phyloP scores from a whole-genome alignment of 371 early-diverging fungal species.

The Lichtheimia ornata region DNA sequence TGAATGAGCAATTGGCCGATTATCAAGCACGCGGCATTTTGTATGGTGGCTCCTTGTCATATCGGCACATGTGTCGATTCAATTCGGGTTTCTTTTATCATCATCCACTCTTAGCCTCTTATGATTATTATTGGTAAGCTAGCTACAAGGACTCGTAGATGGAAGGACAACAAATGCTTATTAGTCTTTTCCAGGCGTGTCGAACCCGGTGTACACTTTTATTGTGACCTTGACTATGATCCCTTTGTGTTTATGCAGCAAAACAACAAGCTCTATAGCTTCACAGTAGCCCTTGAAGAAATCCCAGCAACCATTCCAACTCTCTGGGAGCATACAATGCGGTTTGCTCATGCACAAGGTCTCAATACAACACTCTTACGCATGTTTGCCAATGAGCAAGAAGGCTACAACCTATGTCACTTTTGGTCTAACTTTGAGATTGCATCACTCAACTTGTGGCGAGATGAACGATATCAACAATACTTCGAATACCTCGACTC shows the following conservation, averaged over 20 bases:
- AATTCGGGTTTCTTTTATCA: constrained; percentile 90
- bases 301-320: constrained; percentile 82
- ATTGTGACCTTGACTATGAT: constrained; percentile 89
- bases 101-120: constrained; percentile 80
- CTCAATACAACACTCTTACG: constrained; percentile 35
- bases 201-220: constrained; percentile 90
- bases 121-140: constrained; percentile 92
- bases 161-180: not conserved
- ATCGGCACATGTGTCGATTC: constrained; percentile 56
- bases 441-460: constrained; percentile 77
- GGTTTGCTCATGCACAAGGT: constrained; percentile 47
- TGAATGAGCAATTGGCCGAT: constrained; percentile 51
- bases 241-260: constrained; percentile 83
- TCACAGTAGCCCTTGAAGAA: constrained; percentile 83
- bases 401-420: constrained; percentile 71
- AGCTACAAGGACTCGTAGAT: constrained; percentile 25
- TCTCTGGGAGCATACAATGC: constrained; percentile 74
- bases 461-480: constrained; percentile 65
- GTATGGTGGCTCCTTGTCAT: constrained; percentile 57
- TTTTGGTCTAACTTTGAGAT: constrained; percentile 94
- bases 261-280: constrained; percentile 80
- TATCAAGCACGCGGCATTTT: constrained; percentile 66
- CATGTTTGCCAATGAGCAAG: constrained; percentile 44
- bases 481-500: constrained; percentile 84
- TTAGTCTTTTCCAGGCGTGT: constrained; percentile 86